phyloP scores from a whole-genome alignment of 2,329 filamentous ascomycete species.

The Clonostachys rhizophaga region DNA sequence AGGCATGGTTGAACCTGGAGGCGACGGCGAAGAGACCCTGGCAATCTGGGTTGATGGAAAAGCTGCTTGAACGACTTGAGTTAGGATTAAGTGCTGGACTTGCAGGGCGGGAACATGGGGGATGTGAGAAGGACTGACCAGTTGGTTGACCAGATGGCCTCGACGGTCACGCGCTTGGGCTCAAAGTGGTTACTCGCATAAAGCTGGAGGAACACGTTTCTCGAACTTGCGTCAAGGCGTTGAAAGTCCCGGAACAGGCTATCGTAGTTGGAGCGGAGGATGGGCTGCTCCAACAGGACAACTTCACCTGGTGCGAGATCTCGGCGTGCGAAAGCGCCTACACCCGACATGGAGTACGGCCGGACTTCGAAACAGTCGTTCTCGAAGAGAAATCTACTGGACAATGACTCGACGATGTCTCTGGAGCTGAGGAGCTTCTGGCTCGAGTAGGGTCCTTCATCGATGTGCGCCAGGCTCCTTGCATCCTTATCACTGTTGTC shows the following conservation, averaged over 20 bases:
- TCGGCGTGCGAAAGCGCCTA: slow-evolving; percentile 38
- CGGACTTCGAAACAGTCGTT: slow-evolving; percentile 36
- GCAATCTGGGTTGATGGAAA: slow-evolving; percentile 12
- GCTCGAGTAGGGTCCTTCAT: no score
- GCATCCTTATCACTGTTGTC: no score
- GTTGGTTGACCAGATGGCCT: slow-evolving; percentile 40
- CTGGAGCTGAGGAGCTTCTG: background rate
- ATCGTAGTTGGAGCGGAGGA: slow-evolving; percentile 24
- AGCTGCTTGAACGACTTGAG: slow-evolving; percentile 10
- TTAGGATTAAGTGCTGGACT: background rate
- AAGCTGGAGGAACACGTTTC: slow-evolving; percentile 27
- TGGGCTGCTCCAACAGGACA: slow-evolving; percentile 38
- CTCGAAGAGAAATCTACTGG: slow-evolving; percentile 13
- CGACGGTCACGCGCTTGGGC: slow-evolving; percentile 11
- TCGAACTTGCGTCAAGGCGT: slow-evolving; percentile 19
- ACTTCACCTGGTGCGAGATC: slow-evolving; percentile 28
- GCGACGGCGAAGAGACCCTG: slow-evolving; percentile 43
- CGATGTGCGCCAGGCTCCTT: no score
- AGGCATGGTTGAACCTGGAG: slow-evolving; percentile 56
- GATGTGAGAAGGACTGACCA: slow-evolving; percentile 25
- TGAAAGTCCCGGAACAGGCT: slow-evolving; percentile 27
- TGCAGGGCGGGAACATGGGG: no score
- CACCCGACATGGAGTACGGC: slow-evolving; percentile 33
- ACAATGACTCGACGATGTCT: background rate
- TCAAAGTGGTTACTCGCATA: slow-evolving; percentile 22